Evolutionary conservation across 257 asterid genomes (phyloP), one percentile per base, ranked within the genome.

Genomic region (Capsicum baccatum): DNA sequence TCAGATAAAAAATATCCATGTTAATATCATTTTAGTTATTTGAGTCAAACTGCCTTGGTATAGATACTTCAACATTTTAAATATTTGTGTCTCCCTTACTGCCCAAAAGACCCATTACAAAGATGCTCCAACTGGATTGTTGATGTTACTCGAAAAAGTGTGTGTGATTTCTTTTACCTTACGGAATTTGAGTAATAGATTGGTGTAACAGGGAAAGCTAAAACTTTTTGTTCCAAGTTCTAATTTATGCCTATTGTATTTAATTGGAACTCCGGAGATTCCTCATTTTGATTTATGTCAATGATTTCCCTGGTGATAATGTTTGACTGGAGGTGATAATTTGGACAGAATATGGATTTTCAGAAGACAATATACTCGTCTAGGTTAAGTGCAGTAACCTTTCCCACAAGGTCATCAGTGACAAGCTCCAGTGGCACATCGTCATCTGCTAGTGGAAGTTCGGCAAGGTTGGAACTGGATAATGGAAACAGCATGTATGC

Each of bases 401-500:
- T 89, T 63, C 86, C 86, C 81, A 87, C 91, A 76, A 85, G 79
- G 82, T 87, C 94, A 79, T 84, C 93, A 79, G 42, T 60, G 50
- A 56, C 84, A 37, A 85, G 82, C 60, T 85, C 85, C 58, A 79
- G 71, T 56, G 70, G 67, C 86, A 82, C 81, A 55, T 10, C 80
- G 78, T 83, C 94, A 60, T 87, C 86, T 52, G 83, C 92, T 59
- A 79, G 80, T 87, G 91, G 90, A 90, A 91, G 93, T 80, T 86
- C 87, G 52, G 94, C 95, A 2, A 92, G 90, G 90, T 90, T 97
- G 89, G 97, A 90, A 83, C 93, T 95, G 42, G 91, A 90, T 85
- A 91, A 94, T 88, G 98, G 98, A 68, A 89, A 84, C 85, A 86
- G 92, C 90, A 85, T 97, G 88, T 86, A 87, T 76, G 92, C 99